Base-by-base conservation (phyloP, 2,329 filamentous ascomycete genomes). In the Plectosphaerella sp. region DNA sequence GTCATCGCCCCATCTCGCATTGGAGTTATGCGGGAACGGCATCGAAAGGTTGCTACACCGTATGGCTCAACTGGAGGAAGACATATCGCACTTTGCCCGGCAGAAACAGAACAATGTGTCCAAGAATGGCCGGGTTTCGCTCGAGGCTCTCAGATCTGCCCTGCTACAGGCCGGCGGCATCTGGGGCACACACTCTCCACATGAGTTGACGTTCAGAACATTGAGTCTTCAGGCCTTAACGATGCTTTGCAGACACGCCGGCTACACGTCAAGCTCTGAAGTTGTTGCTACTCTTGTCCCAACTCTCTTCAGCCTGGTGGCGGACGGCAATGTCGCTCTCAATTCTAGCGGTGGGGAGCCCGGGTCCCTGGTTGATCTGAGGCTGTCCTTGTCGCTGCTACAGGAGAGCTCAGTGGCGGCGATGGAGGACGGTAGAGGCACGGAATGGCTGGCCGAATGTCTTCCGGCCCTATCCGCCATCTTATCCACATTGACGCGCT, bases 21-120 rank as follows among this genome's bases (percentile, higher is more conserved):
- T 77, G 20, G 76, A 85, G 47, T 72, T 89, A 12, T 73, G 75
- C 35, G 68, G 73, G 12, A 78, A 83, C 16, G 77, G 77, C 9
- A 71, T 84, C 20, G 73, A 80, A 4, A 63, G 66, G n/a, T 70
- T 87, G 41, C 67, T 92, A 11, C 68, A 72, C 39, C 72, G 69
- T 3, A 73, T 89, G 37, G 68, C 92, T 10, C 67, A 71, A 2
- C 64, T 70, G 15, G 63, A 76, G 11, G 70, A 75, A 14, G 83
- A 87, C 49, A 80, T 92, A 24, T 68, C 68, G n/a, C 69, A 70
- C 16, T 66, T 90, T n/a, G 78, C 80, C 1, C 81, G 78, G 55
- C 84, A 89, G 37, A 80, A 84, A 33, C 80, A 81, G 57, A 82
- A 72, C 52, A 91, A 91, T 58, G 76, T 92, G 63, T 86, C 89